These are phyloP conservation scores for Talaromyces marneffei DNA, from an alignment of 2,329 filamentous ascomycete genomes.

Conservation along the genomic window DNA sequence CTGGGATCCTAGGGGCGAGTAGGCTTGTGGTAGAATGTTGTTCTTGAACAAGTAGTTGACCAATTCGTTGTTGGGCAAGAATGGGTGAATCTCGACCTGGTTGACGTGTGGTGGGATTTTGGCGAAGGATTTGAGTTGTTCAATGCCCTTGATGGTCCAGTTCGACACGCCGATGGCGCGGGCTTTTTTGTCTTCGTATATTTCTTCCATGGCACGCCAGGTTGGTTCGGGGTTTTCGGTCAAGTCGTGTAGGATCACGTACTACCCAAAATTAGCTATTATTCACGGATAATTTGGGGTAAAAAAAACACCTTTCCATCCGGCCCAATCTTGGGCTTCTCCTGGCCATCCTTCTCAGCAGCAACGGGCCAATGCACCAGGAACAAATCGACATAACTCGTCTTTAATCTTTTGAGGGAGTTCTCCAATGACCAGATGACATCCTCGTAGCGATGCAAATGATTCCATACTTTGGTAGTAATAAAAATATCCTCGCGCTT, in stretches of 20 bases:
- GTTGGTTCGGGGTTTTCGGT: slow-evolving; percentile 59
- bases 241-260: slow-evolving; percentile 58
- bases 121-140: slow-evolving; percentile 41
- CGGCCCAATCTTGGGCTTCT: slow-evolving; percentile 44
- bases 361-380: slow-evolving; percentile 49
- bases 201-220: slow-evolving; percentile 63
- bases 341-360: slow-evolving; percentile 46
- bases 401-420: slow-evolving; percentile 59
- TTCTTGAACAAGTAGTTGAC: slow-evolving; percentile 39
- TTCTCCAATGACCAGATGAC: slow-evolving; percentile 50
- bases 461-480: slow-evolving; percentile 50
- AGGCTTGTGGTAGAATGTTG: slow-evolving; percentile 38
- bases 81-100: slow-evolving; percentile 44
- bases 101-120: slow-evolving; percentile 41
- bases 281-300: background rate
- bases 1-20: slow-evolving; percentile 54
- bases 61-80: slow-evolving; percentile 43
- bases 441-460: slow-evolving; percentile 45
- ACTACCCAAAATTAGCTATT: slow-evolving; percentile 28
- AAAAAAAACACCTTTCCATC: slow-evolving; percentile 44
- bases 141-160: slow-evolving; percentile 52
- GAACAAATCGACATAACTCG: slow-evolving; percentile 69
- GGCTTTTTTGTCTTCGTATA: slow-evolving; percentile 55
- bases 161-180: slow-evolving; percentile 74
- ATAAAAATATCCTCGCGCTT: slow-evolving; percentile 49